Evolutionary conservation across 768 basidiomycete species (phyloP), one percentile per base, ranked within the genome.

Genomic region (Phaeotremella skinneri): DNA sequence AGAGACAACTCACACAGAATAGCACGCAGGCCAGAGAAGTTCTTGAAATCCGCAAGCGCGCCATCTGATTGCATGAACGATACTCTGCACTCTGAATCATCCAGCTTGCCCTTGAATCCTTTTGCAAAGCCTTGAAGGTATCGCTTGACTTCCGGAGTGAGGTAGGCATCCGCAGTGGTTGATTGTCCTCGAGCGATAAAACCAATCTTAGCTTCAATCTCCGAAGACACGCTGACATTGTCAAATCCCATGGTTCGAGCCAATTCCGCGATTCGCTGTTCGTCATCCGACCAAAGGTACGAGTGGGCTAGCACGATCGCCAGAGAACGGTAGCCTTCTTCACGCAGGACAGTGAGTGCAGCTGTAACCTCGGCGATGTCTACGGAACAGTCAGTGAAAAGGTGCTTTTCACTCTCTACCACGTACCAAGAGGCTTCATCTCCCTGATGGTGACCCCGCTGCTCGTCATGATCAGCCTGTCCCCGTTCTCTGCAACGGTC

Each of bases 81-180:
- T 27, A 94, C 90, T 1, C 57, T 56, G 25, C 55, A 48, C 17
- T 20, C 6, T 39, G 47, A 25, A 85, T 78, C 59, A 84, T 52
- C 20, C 73, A 53, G 52, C 34, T 53, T 74, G 4, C 85, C 84
- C 61, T 92, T 91, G 66, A 96, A 94, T 0, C 90, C 91, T 39
- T 79, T 77, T 76, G 92, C 92, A 80, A 96, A 96, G 0, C 90
- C 90, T 61, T 91, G 87, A 3, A 96, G 81, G 69, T 96, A 96
- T 16, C 84, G 81, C 14, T 81, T 77, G 27, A 94, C 78, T 63
- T 93, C 88, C 14, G 93, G 93, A 0, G 91, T 94, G 39, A 96
- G 84, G 76, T 96, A 96, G 0, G 93, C 93, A 67, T 53, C 52
- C 16, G 39, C 26, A 53, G 52, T 53, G 16, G 52, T 16, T 11